These are phyloP conservation scores for Hypoxylon sp. DNA, from an alignment of 2,329 filamentous ascomycete genomes.

Conservation along the genomic window DNA sequence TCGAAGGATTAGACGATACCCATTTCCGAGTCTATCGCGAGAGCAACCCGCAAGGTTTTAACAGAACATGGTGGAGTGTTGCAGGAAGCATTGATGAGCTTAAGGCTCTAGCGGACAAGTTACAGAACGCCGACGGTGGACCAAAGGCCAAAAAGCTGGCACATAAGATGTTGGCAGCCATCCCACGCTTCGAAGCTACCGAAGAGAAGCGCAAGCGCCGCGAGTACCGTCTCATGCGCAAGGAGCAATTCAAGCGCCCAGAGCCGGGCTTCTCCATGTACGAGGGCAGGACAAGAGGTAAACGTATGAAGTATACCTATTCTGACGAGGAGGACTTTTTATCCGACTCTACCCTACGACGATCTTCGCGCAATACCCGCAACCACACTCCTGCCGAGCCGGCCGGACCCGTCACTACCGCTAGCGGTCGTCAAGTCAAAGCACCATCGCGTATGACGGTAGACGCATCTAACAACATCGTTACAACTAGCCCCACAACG, in stretches of 20 bases:
- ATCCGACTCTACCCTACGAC: slow-evolving; percentile 75
- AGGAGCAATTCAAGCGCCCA: slow-evolving; percentile 87
- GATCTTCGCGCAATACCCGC: slow-evolving; percentile 81
- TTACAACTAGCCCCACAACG: slow-evolving; percentile 59
- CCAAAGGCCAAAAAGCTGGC: slow-evolving; percentile 84
- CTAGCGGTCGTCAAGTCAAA: slow-evolving; percentile 88
- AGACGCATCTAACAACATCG: slow-evolving; percentile 65
- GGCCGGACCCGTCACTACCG: slow-evolving; percentile 75
- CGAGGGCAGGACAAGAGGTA: slow-evolving; percentile 94
- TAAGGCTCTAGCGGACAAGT: slow-evolving; percentile 79
- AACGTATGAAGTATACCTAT: slow-evolving; percentile 96
- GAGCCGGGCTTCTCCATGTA: slow-evolving; percentile 94
- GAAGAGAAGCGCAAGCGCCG: slow-evolving; percentile 96
- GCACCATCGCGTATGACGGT: slow-evolving; percentile 77
- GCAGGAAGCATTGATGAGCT: slow-evolving; percentile 93
- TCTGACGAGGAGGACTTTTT: slow-evolving; percentile 86
- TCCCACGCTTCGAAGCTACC: slow-evolving; percentile 92
- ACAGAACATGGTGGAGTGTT: slow-evolving; percentile 90
- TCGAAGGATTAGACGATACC: slow-evolving; percentile 95
- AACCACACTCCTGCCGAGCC: slow-evolving; percentile 80
- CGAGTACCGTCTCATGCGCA: slow-evolving; percentile 89
- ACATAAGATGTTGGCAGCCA: slow-evolving; percentile 81
- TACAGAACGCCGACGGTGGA: slow-evolving; percentile 82
- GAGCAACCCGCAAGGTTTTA: slow-evolving; percentile 83
- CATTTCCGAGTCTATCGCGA: slow-evolving; percentile 95